These are phyloP conservation scores for Leccinellum luteum DNA, from an alignment of 768 basidiomycete species.

Conservation along the genomic window DNA sequence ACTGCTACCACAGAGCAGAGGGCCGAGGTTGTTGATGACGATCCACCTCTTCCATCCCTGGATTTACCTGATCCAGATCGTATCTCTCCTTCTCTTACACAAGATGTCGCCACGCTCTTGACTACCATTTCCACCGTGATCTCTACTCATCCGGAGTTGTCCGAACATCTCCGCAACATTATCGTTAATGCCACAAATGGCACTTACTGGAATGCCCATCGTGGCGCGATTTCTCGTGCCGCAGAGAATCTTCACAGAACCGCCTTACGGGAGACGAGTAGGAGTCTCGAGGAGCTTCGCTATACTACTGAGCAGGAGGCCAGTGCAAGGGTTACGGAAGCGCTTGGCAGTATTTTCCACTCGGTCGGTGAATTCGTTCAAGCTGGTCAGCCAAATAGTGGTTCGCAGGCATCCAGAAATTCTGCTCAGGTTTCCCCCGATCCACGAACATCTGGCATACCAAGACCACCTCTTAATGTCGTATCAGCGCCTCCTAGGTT, in stretches of 20 bases:
- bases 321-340: conserved; percentile 57
- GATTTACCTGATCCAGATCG: conserved; percentile 29
- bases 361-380: conserved; percentile 42
- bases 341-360: conserved; percentile 57
- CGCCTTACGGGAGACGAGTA: conserved; percentile 37
- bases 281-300: conserved; percentile 44
- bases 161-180: conserved; percentile 64
- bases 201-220: conserved; percentile 66
- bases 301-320: conserved; percentile 63
- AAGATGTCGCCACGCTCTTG: conserved; percentile 64
- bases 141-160: conserved; percentile 66
- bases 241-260: conserved; percentile 52
- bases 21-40: conserved; percentile 28
- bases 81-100: conserved; percentile 47
- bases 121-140: conserved; percentile 54
- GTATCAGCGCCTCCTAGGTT: conserved; percentile 16
- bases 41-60: conserved; percentile 52
- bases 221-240: conserved; percentile 55
- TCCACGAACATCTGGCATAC: conserved; percentile 2
- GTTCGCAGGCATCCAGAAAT: conserved; percentile 4
- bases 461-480: conserved; percentile 5
- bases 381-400: conserved; percentile 11
- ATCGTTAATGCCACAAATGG: conserved; percentile 60
- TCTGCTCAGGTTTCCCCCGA: not conserved
- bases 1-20: conserved; percentile 10